Evolutionary conservation across 176 grass and related monocot genomes (phyloP), one percentile per base, ranked within the genome.

Genomic region (Rhipidocladum racemiflorum): DNA sequence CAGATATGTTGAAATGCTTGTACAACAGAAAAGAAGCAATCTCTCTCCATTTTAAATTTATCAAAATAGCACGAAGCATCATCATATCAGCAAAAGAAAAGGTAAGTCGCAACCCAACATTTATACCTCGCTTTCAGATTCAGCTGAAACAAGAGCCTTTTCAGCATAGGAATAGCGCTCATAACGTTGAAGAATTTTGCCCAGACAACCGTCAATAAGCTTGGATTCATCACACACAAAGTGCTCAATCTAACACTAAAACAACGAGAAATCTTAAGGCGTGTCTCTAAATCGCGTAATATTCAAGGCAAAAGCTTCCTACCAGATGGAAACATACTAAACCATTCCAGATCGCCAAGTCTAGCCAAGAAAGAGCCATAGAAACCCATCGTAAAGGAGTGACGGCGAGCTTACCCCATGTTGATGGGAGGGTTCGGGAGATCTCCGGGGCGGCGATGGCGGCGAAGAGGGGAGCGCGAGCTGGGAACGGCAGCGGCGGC

Each of bases 171-270:
- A n/a, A n/a, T n/a, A n/a, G n/a, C n/a, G n/a, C n/a, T n/a, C n/a
- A n/a, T n/a, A n/a, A n/a, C n/a, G n/a, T n/a, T n/a, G n/a, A n/a
- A n/a, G n/a, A n/a, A n/a, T n/a, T n/a, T n/a, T n/a, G n/a, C n/a
- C n/a, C n/a, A n/a, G n/a, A n/a, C n/a, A n/a, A 91, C 85, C 85
- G 82, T 91, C 89, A 61, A 77, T 81, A 87, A 91, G 85, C 89
- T 90, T 36, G 34, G 30, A 4, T 70, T 59, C 69, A 57, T 21
- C 64, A 18, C 35, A 45, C 10, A 11, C 3, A 46, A 55, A 6
- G 16, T 35, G 21, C 35, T 34, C 13, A 65, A 65, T 64, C 23
- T 21, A 50, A 71, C 13, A 23, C 20, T 23, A 43, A 30, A 30
- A 43, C 7, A 20, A 4, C 3, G 36, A 48, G 0, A 34, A 73